phyloP scores from a whole-genome alignment of 768 basidiomycete species.

The Suillus placidus region DNA sequence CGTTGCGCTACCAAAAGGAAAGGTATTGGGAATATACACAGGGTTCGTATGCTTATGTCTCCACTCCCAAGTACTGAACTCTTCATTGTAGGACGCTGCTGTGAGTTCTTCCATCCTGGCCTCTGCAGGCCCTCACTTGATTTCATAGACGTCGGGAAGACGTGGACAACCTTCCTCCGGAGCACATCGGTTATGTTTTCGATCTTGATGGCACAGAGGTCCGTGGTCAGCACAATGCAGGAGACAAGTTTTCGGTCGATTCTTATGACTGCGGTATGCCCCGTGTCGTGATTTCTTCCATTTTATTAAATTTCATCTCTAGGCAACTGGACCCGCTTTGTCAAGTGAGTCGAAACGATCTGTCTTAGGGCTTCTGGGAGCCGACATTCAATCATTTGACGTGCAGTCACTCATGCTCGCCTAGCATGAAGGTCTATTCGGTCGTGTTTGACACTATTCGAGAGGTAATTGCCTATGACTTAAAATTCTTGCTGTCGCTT shows the following conservation, averaged over 20 bases:
- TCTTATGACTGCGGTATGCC: conserved; percentile 51
- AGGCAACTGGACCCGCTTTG: conserved; percentile 80
- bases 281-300: not conserved
- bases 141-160: conserved; percentile 44
- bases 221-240: conserved; percentile 35
- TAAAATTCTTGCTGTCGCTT: not conserved
- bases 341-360: conserved; percentile 53
- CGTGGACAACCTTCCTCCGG: conserved; percentile 40
- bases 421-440: conserved; percentile 58
- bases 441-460: conserved; percentile 66
- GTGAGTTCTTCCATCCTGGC: conserved; percentile 33
- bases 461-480: conserved; percentile 39
- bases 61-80: conserved; percentile 10
- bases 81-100: conserved; percentile 43
- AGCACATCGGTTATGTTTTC: conserved; percentile 53
- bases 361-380: not conserved
- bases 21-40: conserved; percentile 68
- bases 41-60: conserved; percentile 47
- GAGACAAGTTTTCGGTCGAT: conserved; percentile 55
- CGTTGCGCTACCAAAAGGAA: conserved; percentile 47
- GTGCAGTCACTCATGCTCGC: conserved; percentile 67
- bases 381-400: conserved; percentile 10
- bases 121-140: conserved; percentile 1
- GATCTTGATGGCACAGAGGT: conserved; percentile 63
- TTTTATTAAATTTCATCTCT: conserved; percentile 12